Percentiles rank a stretch among this genome's conserved stretches.
Conservation (phyloP, 2,329 filamentous ascomycete genomes). For the Ascochyta rabiei region DNA sequence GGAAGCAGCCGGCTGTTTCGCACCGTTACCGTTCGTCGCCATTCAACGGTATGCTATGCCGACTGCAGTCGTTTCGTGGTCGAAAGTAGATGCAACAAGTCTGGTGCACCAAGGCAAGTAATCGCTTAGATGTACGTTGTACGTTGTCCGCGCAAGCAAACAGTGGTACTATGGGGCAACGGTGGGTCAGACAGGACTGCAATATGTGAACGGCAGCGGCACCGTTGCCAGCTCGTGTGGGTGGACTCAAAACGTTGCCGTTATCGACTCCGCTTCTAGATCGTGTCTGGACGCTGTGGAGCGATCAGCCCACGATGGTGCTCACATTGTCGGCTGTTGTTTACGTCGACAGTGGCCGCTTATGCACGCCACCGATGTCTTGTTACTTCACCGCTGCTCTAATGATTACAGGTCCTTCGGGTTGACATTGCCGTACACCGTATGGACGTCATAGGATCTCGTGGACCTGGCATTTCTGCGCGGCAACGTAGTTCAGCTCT, state of each 20-base stretch:
- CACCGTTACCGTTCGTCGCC: neutral
- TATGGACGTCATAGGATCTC: neutral
- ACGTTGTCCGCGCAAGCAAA: constrained; percentile 8
- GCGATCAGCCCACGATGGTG: neutral
- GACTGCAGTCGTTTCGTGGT: neutral
- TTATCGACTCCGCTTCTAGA: neutral
- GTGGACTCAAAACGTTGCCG: constrained; percentile 3
- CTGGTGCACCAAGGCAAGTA: neutral
- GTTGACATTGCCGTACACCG: neutral
- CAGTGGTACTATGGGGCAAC: constrained; percentile 7
- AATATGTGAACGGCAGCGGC: constrained; percentile 5
- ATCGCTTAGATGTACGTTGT: neutral
- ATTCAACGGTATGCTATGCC: neutral
- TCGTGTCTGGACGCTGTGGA: neutral
- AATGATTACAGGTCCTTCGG: neutral
- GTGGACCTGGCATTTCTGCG: neutral
- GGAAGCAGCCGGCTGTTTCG: constrained; percentile 2
- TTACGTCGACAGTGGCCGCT: constrained; percentile 2
- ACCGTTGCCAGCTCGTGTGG: constrained; percentile 1
- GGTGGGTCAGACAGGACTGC: constrained; percentile 1
- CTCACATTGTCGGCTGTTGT: constrained; percentile 1
- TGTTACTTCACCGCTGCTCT: constrained; percentile 8
- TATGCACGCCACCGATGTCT: constrained; percentile 4
- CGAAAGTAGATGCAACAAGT: neutral
- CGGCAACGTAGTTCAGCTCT: neutral